A percentile compares a stretch with the other conserved stretches of the same genome.
Conservation (phyloP, 768 basidiomycete genomes). For the Collybiopsis confluens region DNA sequence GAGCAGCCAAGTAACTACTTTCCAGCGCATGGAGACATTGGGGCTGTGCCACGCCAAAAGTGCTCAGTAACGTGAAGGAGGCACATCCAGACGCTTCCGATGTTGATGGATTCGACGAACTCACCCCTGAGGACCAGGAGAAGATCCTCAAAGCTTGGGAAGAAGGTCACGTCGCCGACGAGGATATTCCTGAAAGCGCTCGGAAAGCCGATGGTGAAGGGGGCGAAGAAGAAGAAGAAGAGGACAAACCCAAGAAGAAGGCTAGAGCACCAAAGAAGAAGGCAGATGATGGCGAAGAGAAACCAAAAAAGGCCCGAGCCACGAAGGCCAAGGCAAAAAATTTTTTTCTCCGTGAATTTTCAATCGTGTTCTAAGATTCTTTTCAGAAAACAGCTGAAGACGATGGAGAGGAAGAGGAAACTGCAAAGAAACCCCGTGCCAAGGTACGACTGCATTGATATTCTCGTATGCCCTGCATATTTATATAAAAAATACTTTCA, state of each 20-base stretch:
- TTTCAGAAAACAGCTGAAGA: constrained; percentile 11
- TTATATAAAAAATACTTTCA: neutral
- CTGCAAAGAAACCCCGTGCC: constrained; percentile 26
- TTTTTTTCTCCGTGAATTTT: constrained; percentile 19
- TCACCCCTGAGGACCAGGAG: constrained; percentile 64
- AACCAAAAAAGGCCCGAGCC: constrained; percentile 25
- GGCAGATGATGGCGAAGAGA: constrained; percentile 21
- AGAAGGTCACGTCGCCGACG: constrained; percentile 73
- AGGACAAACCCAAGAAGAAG: constrained; percentile 54
- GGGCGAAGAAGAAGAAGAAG: constrained; percentile 38
- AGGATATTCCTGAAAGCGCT: constrained; percentile 76
- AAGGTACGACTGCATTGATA: constrained; percentile 17
- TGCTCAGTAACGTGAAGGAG: constrained; percentile 69
- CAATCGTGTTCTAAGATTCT: too few species aligned
- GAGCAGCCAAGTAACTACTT: neutral
- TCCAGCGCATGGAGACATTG: constrained; percentile 82
- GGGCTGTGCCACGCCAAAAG: constrained; percentile 75
- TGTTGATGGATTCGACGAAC: constrained; percentile 81
- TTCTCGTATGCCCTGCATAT: too few species aligned
- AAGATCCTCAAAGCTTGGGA: constrained; percentile 72
- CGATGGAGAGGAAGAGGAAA: constrained; percentile 16
- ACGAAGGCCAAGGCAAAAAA: constrained; percentile 23
- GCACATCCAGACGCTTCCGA: constrained; percentile 56
- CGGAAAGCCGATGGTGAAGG: constrained; percentile 48
- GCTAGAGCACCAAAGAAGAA: constrained; percentile 38